Evolutionary conservation across 495 filamentous ascomycete species (phyloP).

Genomic region (Tuber borchii): DNA sequence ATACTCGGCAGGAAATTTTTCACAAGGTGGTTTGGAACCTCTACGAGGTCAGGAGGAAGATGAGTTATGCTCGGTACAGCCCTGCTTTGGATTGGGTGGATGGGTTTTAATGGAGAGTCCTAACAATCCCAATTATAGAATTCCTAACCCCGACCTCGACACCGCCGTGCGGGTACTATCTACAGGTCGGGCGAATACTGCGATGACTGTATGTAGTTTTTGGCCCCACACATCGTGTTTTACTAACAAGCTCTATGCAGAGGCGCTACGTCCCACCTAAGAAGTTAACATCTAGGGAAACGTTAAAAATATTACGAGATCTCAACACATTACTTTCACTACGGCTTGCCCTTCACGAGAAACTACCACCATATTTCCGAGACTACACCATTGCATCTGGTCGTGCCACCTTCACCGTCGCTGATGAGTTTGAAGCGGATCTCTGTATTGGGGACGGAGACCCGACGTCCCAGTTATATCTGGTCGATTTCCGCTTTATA

Average conservation of each 20-base stretch:
- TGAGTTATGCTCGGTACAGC: slow-evolving; percentile 50
- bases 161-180: slow-evolving; percentile 81
- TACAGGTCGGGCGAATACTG: slow-evolving; percentile 55
- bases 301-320: slow-evolving; percentile 63
- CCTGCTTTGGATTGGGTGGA: neutral
- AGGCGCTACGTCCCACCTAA: slow-evolving; percentile 73
- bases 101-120: neutral
- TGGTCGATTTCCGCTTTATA: slow-evolving; percentile 80
- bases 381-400: slow-evolving; percentile 70
- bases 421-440: slow-evolving; percentile 85
- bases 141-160: slow-evolving; percentile 81
- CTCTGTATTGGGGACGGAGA: slow-evolving; percentile 79
- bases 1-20: slow-evolving; percentile 54
- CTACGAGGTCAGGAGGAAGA: slow-evolving; percentile 60
- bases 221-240: slow-evolving; percentile 13
- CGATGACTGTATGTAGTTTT: slow-evolving; percentile 47
- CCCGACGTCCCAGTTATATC: slow-evolving; percentile 72
- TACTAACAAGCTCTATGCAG: slow-evolving; percentile 45
- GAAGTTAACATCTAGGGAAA: slow-evolving; percentile 57
- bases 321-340: slow-evolving; percentile 76
- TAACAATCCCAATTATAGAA: slow-evolving; percentile 44
- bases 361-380: slow-evolving; percentile 62
- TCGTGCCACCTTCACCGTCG: slow-evolving; percentile 75
- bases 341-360: slow-evolving; percentile 69
- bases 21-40: slow-evolving; percentile 54